Percentiles rank a stretch among this genome's conserved stretches.
phyloP scores from a whole-genome alignment of 306 rosid genomes.

The Sechiopsis laciniata region DNA sequence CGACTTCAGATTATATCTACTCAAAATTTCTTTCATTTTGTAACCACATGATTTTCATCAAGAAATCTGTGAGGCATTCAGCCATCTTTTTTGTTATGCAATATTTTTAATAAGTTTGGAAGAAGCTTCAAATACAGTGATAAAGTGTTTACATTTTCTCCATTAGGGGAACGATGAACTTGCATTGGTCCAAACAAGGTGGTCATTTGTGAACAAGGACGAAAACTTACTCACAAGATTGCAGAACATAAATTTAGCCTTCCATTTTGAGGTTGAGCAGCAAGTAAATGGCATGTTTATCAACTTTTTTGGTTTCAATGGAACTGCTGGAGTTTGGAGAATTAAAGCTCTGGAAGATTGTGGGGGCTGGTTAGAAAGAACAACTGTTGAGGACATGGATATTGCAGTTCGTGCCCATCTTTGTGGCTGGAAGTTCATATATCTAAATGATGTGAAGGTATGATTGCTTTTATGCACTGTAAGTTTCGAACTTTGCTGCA shows the following conservation, averaged over 20 bases:
- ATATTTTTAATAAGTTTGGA: background rate
- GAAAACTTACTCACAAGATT: conserved; percentile 95
- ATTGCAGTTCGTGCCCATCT: conserved; percentile 99
- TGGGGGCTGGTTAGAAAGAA: conserved; percentile 98
- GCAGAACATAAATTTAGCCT: conserved; percentile 83
- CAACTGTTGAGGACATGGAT: conserved; percentile 99
- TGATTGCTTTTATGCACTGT: conserved; percentile 17
- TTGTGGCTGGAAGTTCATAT: conserved; percentile 95
- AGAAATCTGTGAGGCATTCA: background rate
- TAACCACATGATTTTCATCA: background rate
- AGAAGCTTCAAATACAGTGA: background rate
- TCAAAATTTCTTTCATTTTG: background rate
- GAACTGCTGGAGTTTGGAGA: conserved; percentile 98
- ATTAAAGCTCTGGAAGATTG: conserved; percentile 92
- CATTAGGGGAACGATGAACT: conserved; percentile 89
- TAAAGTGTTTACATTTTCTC: conserved; percentile 16
- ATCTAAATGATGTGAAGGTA: conserved; percentile 90
- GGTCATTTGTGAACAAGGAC: conserved; percentile 96
- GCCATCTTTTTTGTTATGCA: background rate
- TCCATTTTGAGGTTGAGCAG: conserved; percentile 98
- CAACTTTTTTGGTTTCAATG: conserved; percentile 94
- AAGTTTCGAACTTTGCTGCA: conserved; percentile 1
- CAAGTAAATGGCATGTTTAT: conserved; percentile 86
- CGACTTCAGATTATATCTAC: background rate
- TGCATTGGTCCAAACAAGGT: conserved; percentile 89